A percentile compares a stretch with the other conserved stretches of the same genome.
phyloP scores from a whole-genome alignment of 345 rosid genomes.

The Cardiospermum halicacabum region DNA sequence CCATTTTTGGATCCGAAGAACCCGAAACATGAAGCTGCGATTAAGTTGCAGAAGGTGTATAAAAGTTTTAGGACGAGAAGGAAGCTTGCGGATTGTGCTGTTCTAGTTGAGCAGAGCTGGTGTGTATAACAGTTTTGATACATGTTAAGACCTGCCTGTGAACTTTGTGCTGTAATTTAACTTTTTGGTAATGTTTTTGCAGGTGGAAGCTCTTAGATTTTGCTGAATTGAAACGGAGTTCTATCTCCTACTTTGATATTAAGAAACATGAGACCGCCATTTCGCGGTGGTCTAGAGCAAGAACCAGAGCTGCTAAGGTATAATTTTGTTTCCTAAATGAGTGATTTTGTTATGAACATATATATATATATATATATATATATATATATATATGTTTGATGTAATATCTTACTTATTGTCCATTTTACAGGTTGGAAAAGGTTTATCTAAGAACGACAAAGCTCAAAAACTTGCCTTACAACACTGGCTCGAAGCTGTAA shows the following conservation, averaged over 20 bases:
- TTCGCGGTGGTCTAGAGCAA: constrained; percentile 96
- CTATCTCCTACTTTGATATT: constrained; percentile 79
- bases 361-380: too few species aligned
- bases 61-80: constrained; percentile 92
- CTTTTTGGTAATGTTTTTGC: constrained; percentile 1
- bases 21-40: constrained; percentile 79
- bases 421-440: constrained; percentile 71
- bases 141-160: not conserved
- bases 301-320: constrained; percentile 84
- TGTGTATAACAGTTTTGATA: constrained; percentile 18
- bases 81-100: constrained; percentile 94
- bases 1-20: constrained; percentile 40
- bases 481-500: constrained; percentile 99
- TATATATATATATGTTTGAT: not conserved
- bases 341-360: not conserved
- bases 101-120: constrained; percentile 91
- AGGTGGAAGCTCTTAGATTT: constrained; percentile 97
- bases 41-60: constrained; percentile 83
- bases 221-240: constrained; percentile 81
- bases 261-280: constrained; percentile 93
- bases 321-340: not conserved
- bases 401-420: not conserved
- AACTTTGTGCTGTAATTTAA: constrained; percentile 21
- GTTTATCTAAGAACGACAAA: constrained; percentile 78
- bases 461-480: constrained; percentile 80